These are phyloP conservation scores for Gnaphalium uliginosum DNA, from an alignment of 129 eudicot genomes.

Conservation along the genomic window DNA sequence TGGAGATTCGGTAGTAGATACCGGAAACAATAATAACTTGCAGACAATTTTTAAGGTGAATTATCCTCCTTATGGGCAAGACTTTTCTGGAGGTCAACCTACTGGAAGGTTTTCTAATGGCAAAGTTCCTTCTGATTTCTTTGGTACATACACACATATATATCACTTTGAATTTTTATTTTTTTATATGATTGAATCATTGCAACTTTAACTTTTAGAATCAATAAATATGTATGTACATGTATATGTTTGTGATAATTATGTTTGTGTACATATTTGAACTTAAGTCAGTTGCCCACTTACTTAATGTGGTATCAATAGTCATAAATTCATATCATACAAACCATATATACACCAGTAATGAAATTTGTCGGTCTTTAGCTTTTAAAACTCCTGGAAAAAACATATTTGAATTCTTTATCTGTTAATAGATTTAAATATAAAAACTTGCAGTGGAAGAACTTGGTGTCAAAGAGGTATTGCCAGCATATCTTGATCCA, in stretches of 20 bases:
- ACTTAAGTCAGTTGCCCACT: background rate
- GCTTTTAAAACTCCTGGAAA: background rate
- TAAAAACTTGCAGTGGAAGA: slow-evolving; percentile 57
- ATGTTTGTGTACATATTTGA: background rate
- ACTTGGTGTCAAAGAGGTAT: slow-evolving; percentile 63
- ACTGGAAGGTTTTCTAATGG: slow-evolving; percentile 87
- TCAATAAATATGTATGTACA: background rate
- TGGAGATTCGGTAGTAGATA: slow-evolving; percentile 84
- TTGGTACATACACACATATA: slow-evolving; percentile 42
- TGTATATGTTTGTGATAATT: background rate
- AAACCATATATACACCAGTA: background rate
- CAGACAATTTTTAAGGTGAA: slow-evolving; percentile 64
- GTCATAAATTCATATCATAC: background rate
- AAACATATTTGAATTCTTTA: background rate
- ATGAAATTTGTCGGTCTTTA: background rate
- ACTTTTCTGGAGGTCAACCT: slow-evolving; percentile 71
- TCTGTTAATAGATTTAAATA: background rate
- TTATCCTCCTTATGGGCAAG: slow-evolving; percentile 83
- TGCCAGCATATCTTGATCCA: slow-evolving; percentile 78
- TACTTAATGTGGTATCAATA: background rate
- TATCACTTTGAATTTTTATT: background rate
- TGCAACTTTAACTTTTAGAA: background rate
- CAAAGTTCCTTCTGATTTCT: slow-evolving; percentile 73
- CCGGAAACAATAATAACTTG: slow-evolving; percentile 69
- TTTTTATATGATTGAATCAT: background rate